phyloP scores from a whole-genome alignment of 176 grass and related monocot species.

The Saccharum officinarum region DNA sequence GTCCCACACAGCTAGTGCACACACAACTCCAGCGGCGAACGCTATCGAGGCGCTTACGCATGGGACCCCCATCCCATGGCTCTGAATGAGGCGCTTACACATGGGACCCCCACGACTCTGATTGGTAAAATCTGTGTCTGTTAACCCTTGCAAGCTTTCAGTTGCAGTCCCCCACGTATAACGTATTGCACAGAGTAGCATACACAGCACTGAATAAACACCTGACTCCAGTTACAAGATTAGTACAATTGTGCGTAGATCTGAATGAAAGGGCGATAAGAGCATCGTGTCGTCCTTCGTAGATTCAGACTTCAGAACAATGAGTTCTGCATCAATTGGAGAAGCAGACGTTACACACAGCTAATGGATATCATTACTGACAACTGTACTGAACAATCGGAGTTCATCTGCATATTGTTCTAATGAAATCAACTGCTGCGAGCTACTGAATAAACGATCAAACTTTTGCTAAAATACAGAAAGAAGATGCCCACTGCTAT shows the following conservation, averaged over 20 bases:
- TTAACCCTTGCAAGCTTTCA: not conserved
- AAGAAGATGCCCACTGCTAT: constrained; percentile 37
- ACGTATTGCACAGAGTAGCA: no score
- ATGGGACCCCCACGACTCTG: no score
- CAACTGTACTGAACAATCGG: not conserved
- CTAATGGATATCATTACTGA: not conserved
- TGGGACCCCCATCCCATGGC: no score
- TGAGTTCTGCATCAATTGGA: not conserved
- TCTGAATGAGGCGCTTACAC: no score
- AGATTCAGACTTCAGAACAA: not conserved
- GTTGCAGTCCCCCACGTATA: no score
- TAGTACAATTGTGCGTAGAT: not conserved
- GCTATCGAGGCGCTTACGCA: no score
- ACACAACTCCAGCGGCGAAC: not conserved
- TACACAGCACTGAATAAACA: not conserved
- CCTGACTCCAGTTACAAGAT: not conserved
- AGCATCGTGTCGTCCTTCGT: not conserved
- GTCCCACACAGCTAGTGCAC: not conserved
- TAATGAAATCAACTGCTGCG: not conserved
- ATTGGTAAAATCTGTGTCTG: no score
- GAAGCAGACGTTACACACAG: not conserved
- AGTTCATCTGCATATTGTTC: not conserved
- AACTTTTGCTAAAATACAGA: constrained; percentile 10
- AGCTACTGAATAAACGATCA: constrained; percentile 9
- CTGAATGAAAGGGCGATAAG: no score